Evolutionary conservation across 2,329 filamentous ascomycete species (phyloP).

Genomic region (Ophiostoma pallidulum): DNA sequence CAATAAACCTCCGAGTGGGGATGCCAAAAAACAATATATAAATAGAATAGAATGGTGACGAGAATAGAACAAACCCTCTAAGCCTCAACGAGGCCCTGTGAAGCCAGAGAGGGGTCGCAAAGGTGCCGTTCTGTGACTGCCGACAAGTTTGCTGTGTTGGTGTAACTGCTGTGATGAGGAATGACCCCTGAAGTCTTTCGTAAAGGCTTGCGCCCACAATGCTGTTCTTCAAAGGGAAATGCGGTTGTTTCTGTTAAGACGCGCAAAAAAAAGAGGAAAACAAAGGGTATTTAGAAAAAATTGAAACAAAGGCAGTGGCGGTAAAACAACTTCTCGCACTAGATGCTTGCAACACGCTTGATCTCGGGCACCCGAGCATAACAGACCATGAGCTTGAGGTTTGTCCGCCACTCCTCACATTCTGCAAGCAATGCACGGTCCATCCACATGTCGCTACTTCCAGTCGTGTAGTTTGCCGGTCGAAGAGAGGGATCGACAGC

Average conservation of each 20-base stretch:
- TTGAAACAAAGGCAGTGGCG: background rate
- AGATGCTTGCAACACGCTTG: slow-evolving; percentile 41
- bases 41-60: background rate
- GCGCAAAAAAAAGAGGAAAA: background rate
- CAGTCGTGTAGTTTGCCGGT: slow-evolving; percentile 22
- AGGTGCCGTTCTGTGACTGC: slow-evolving; percentile 13
- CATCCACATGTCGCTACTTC: slow-evolving; percentile 62
- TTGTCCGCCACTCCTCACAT: slow-evolving; percentile 78
- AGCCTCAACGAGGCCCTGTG: slow-evolving; percentile 8
- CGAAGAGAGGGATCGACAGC: slow-evolving; percentile 32
- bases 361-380: slow-evolving; percentile 71
- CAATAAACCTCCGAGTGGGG: background rate
- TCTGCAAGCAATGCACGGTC: slow-evolving; percentile 68
- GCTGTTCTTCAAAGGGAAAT: too few relatives aligned
- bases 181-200: background rate
- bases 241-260: too few relatives aligned
- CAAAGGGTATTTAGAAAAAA: background rate
- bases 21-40: background rate
- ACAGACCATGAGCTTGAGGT: slow-evolving; percentile 82
- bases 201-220: background rate
- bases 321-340: background rate
- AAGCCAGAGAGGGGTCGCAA: slow-evolving; percentile 11
- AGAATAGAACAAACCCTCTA: slow-evolving; percentile 6
- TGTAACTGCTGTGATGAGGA: background rate
- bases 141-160: slow-evolving; percentile 5